Evolutionary conservation across 192 early-diverging fungal species (phyloP).

Genomic region (Coemansia sp.): DNA sequence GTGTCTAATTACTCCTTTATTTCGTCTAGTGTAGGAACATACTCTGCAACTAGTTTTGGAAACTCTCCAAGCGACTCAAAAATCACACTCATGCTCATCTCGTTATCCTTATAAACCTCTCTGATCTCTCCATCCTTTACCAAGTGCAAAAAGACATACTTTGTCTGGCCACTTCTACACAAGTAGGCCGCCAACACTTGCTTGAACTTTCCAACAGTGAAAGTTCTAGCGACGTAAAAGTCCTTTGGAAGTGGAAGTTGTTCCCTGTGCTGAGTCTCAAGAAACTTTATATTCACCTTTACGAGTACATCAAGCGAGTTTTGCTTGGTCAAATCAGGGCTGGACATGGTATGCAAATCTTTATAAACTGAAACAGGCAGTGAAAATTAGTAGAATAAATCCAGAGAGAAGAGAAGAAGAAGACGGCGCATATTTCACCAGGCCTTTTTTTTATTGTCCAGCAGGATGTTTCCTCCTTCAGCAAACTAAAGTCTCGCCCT

Average conservation of each 20-base stretch:
- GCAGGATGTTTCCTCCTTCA: no score
- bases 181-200: background rate
- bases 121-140: background rate
- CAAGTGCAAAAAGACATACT: background rate
- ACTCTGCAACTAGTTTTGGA: background rate
- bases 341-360: background rate
- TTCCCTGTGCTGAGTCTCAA: background rate
- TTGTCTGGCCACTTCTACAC: background rate
- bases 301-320: background rate
- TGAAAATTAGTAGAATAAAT: background rate
- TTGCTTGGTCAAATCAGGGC: background rate
- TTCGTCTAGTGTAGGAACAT: background rate
- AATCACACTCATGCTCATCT: background rate
- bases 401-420: background rate
- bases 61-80: background rate
- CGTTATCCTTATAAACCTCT: background rate
- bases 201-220: background rate
- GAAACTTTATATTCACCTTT: background rate
- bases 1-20: no score
- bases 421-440: background rate
- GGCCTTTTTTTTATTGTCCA: no score
- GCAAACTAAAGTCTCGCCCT: no score
- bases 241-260: background rate
- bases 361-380: background rate
- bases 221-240: background rate